Evolutionary conservation across 495 filamentous ascomycete genomes (phyloP), one percentile per base, ranked within the genome.

Genomic region (Cudoniella acicularis): DNA sequence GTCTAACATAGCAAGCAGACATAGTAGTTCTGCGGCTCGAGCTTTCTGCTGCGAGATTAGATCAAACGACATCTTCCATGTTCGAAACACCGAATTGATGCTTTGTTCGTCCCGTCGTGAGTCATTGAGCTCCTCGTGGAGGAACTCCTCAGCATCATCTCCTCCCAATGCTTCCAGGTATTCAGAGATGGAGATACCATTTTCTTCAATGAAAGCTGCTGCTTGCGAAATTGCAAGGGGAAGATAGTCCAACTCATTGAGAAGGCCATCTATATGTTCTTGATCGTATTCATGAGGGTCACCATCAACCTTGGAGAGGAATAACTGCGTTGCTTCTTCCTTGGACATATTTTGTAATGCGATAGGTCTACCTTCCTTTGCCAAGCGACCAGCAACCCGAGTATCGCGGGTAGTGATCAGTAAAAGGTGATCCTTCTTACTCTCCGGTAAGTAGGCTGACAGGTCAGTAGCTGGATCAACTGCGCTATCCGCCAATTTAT

Each of bases 41-140:
- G 8, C 58, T 40, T 49, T 60, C 16, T 22, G 61, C 48, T 61
- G 16, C 2, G 60, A 64, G 49, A 79, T 73, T 55, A 73, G 49
- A n/a, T 77, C 69, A 55, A 79, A 80, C 17, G 72, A 76, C 26
- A 78, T 70, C 56, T 76, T 70, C 73, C 67, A 77, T 6, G 75
- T 78, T 10, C 61, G 51, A 41, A 77, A 60, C 45, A 79, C 71
- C 11, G 72, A 72, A 57, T 75, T 77, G 18, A 63, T 56, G 20
- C 66, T 68, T 41, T 68, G 53, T 27, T 27, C 25, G 54, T 79
- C 77, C 59, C 77, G 66, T 21, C 74, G 64, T 24, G 64, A 53
- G n/a, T 79, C 58, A n/a, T 66, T 67, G 11, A 52, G 57, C 41
- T 76, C 66, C 10, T 64, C 61, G 48, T 72, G 52, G 16, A 79